A percentile compares a stretch with the other conserved stretches of the same genome.
These are phyloP conservation scores for Leccinum fuscescens DNA, from an alignment of 1,284 basidiomycete species.

Conservation along the genomic window DNA sequence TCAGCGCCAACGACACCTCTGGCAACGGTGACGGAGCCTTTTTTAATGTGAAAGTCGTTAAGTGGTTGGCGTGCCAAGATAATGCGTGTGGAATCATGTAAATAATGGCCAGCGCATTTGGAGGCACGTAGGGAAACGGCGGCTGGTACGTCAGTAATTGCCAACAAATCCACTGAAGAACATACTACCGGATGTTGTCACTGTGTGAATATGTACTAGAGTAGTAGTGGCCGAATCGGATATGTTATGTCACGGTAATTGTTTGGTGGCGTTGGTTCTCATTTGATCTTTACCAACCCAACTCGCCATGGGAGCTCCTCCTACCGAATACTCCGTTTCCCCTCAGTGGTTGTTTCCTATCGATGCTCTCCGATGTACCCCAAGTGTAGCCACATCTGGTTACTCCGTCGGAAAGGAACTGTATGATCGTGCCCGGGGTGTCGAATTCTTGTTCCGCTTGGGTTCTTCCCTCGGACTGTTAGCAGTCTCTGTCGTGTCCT, in stretches of 20 bases:
- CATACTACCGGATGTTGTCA: background rate
- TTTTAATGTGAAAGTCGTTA: background rate
- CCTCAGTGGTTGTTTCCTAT: constrained; percentile 73
- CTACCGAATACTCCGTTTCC: constrained; percentile 27
- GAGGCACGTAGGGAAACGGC: constrained; percentile 4
- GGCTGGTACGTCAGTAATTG: constrained; percentile 14
- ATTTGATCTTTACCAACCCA: background rate
- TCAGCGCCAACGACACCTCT: constrained; percentile 5
- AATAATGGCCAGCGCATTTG: background rate
- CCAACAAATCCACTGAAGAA: constrained; percentile 7
- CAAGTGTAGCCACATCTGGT: constrained; percentile 47
- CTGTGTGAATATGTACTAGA: background rate
- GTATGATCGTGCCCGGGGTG: constrained; percentile 72
- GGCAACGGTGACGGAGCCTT: constrained; percentile 4
- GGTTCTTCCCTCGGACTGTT: constrained; percentile 73
- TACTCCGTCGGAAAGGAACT: constrained; percentile 63
- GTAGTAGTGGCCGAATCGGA: constrained; percentile 1
- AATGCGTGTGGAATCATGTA: background rate
- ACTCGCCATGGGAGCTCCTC: constrained; percentile 22
- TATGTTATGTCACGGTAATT: constrained; percentile 30
- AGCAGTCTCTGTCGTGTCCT: constrained; percentile 34
- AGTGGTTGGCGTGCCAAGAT: constrained; percentile 1
- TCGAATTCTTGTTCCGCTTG: constrained; percentile 78
- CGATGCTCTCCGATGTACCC: constrained; percentile 55
- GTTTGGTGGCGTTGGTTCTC: constrained; percentile 23